Evolutionary conservation across 352 stramenopile genomes (phyloP).

Genomic region (Pythium apleroticum): DNA sequence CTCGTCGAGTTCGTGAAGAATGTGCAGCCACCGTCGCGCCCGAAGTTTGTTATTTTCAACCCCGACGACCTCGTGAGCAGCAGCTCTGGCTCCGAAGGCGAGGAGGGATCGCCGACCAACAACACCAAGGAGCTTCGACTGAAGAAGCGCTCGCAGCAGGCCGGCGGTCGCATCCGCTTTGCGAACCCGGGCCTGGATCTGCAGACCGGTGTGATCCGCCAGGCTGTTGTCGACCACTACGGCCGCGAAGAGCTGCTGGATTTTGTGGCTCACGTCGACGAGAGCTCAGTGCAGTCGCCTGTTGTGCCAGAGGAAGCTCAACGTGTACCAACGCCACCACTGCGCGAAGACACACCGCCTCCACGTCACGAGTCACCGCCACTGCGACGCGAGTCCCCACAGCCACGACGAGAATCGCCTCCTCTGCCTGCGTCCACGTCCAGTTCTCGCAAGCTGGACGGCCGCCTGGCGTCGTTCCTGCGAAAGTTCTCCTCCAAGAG

Average conservation of each 20-base stretch:
- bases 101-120: constrained; percentile 14
- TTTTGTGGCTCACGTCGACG: constrained; percentile 24
- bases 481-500: constrained; percentile 30
- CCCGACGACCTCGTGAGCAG: constrained; percentile 38
- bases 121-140: constrained; percentile 24
- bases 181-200: constrained; percentile 23
- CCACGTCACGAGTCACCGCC: constrained; percentile 11
- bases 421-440: background rate
- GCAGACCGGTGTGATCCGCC: constrained; percentile 26
- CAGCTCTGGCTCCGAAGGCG: constrained; percentile 16
- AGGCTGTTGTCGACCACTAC: constrained; percentile 29
- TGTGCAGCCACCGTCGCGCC: constrained; percentile 39
- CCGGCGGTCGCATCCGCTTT: constrained; percentile 10
- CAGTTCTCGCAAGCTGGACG: constrained; percentile 8
- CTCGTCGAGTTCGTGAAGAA: constrained; percentile 65
- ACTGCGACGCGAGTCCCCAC: constrained; percentile 2
- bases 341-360: background rate
- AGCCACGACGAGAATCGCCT: constrained; percentile 3
- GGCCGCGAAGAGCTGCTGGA: constrained; percentile 30
- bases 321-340: background rate
- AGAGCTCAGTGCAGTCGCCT: constrained; percentile 4
- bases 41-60: constrained; percentile 57
- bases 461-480: constrained; percentile 21
- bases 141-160: constrained; percentile 17
- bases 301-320: background rate